Evolutionary conservation across 163 green algal genomes (phyloP), one percentile per base, ranked within the genome.

Genomic region (Prototheca cutis): DNA sequence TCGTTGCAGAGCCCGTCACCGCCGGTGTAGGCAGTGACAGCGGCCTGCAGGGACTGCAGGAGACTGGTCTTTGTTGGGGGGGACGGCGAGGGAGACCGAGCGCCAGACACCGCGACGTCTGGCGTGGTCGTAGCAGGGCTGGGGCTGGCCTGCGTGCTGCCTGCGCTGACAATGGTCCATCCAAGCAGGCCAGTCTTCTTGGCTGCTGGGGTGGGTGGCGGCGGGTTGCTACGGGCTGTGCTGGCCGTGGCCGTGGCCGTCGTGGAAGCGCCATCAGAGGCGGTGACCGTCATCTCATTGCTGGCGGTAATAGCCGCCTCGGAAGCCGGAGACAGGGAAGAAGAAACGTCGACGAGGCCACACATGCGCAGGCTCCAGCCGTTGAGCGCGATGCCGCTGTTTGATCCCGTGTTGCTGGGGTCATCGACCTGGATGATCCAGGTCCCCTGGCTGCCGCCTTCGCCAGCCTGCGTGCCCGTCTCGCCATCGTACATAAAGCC

Each of bases 401-500:
- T 53, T 8, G 56, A 67, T 34, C 47, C 45, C 30, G 66, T 72
- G 33, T 51, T 49, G 2, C 49, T 48, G 10, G 65, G 48, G 24
- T 72, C 65, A 5, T 55, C 49, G n/a, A 72, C 53, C 19, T 24
- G 31, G n/a, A 72, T 39, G 6, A 34, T 61, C 65, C 65, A 72
- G 40, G 48, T 21, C 48, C 65, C 65, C 40, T 72, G 58, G 57
- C 48, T 67, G 58, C 65, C 65, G 34, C 65, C 65, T 0, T 40
- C 2, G 13, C 3, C 27, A 25, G 48, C 31, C 39, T 7, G 27
- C 5, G 24, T 60, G 15, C 36, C 29, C 36, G 15, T 6, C n/a
- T 40, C 36, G 17, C 55, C 65, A 8, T 72, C 65, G 5, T 24
- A 18, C 34, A 72, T 52, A 58, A 72, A 72, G 23, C 7, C 40